These are phyloP conservation scores for Hirsutella minnesotensis DNA, from an alignment of 2,329 filamentous ascomycete species.

Conservation along the genomic window DNA sequence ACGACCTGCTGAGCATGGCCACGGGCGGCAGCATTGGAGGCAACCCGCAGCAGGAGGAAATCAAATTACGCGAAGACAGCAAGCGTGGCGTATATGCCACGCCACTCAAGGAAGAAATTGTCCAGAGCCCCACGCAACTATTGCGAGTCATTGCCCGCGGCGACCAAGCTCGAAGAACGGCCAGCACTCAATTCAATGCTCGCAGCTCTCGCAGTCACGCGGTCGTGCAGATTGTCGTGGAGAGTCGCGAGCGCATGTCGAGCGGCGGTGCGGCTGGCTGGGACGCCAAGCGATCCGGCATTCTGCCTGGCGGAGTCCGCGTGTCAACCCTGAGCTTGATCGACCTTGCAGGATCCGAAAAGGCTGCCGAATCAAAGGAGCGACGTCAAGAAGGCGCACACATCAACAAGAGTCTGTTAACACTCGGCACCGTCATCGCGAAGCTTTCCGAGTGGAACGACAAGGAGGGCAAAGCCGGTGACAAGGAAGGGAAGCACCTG, in stretches of 20 bases:
- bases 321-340: slow-evolving; percentile 94
- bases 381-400: slow-evolving; percentile 88
- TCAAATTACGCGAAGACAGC: slow-evolving; percentile 91
- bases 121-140: slow-evolving; percentile 92
- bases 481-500: slow-evolving; percentile 83
- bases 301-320: slow-evolving; percentile 77
- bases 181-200: slow-evolving; percentile 93
- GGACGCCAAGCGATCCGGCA: slow-evolving; percentile 51
- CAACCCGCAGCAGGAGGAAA: slow-evolving; percentile 65
- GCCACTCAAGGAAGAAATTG: slow-evolving; percentile 94
- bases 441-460: slow-evolving; percentile 85
- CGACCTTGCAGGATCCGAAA: slow-evolving; percentile 90
- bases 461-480: slow-evolving; percentile 57
- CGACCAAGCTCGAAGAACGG: slow-evolving; percentile 79
- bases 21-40: slow-evolving; percentile 42
- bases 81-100: slow-evolving; percentile 95
- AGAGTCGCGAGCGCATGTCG: slow-evolving; percentile 78
- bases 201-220: slow-evolving; percentile 96
- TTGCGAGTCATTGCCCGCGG: slow-evolving; percentile 89
- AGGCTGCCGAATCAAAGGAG: slow-evolving; percentile 91
- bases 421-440: slow-evolving; percentile 87
- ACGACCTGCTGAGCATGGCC: slow-evolving; percentile 77
- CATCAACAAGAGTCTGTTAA: slow-evolving; percentile 96
- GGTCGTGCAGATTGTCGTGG: slow-evolving; percentile 96
- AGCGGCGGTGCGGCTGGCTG: slow-evolving; percentile 27